These are phyloP conservation scores for Luffa acutangula DNA, from an alignment of 306 rosid species.

Conservation along the genomic window DNA sequence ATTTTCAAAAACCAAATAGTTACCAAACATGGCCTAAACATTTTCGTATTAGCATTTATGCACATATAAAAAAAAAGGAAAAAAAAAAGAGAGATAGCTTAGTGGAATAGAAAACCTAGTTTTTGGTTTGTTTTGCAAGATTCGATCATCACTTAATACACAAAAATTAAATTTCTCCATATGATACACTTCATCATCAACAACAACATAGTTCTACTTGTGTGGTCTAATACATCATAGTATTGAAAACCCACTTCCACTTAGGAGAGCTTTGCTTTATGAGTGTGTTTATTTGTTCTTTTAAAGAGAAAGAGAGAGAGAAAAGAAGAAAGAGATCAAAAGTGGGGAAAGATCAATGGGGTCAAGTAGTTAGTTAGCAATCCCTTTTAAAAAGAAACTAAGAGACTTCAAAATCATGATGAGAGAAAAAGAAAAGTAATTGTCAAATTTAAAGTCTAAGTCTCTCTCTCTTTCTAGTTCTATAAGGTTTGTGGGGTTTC, in stretches of 20 bases:
- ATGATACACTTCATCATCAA: not conserved
- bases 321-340: not conserved
- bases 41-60: not conserved
- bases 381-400: conserved; percentile 26
- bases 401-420: conserved; percentile 34
- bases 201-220: not conserved
- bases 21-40: not conserved
- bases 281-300: conserved; percentile 5
- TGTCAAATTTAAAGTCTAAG: not conserved
- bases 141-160: not conserved
- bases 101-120: not conserved
- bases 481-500: not conserved
- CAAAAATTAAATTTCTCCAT: not conserved
- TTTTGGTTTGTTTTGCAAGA: not conserved
- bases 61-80: too few species aligned
- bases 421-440: conserved; percentile 15
- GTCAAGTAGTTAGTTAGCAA: conserved; percentile 46
- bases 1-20: too few species aligned
- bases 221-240: not conserved
- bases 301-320: conserved; percentile 7
- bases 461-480: not conserved
- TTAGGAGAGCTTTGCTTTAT: not conserved
- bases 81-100: not conserved
- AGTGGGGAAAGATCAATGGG: conserved; percentile 19
- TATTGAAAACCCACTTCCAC: conserved; percentile 6